Base-by-base conservation (phyloP, 2,329 filamentous ascomycete species). In the Emericellopsis cladophorae region DNA sequence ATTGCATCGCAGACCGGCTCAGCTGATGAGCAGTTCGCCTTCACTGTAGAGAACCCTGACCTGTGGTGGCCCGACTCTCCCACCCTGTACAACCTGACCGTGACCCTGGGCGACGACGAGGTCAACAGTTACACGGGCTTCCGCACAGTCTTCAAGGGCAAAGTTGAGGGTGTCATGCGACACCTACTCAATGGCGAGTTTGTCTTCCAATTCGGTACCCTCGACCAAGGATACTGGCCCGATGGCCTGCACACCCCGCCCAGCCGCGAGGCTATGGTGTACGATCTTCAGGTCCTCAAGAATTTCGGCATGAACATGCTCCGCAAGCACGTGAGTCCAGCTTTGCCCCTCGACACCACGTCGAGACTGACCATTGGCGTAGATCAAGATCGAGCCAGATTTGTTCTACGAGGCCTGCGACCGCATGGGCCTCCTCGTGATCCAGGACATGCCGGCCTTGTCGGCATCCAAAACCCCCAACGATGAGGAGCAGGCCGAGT, bases 221-320 rank as follows among this genome's bases (percentile, higher is more conserved):
- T 85, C 0, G 81, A 85, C 43, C 81, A 85, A 49, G 81, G 81
- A 0, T 83, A 67, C 54, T 84, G 79, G 80, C 80, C 79, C 0
- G 80, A 84, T 50, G 81, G 81, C 0, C 60, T 84, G 4, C 73
- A 84, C 51, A 70, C 70, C 0, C 70, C 81, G 0, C 81, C 81
- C 0, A 83, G 67, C 8, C 61, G 66, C 4, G 78, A 84, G 46
- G 81, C 80, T 0, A 80, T 85, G 76, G 61, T 74, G 0, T 83
- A 69, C 41, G 81, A 85, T 48, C 51, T 86, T 11, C 52, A 80
- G 44, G 58, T 75, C 5, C 56, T 84, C 42, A 85, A 85, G 58
- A 59, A 62, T 2, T 63, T 84, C 2, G 80, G 80, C 0, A 79
- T 81, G 56, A 85, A 85, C 54, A 79, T 78, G 67, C 53, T 84